A percentile compares a stretch with the other conserved stretches of the same genome.
Evolutionary conservation across 1,139 yeast species (phyloP).

Genomic region (Kodamaea arcana): DNA sequence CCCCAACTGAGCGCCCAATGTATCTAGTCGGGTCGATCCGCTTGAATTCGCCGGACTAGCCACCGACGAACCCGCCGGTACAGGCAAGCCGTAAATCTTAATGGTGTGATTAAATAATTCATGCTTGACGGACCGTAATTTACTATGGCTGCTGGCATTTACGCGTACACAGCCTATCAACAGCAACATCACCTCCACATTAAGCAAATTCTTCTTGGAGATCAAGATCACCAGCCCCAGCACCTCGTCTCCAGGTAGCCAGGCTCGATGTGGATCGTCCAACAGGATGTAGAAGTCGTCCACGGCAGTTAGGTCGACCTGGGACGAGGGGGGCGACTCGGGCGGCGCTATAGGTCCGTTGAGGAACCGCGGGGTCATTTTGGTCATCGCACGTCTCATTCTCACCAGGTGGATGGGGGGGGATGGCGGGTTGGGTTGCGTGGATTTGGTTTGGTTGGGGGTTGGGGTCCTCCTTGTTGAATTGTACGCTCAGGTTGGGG

Average conservation of each 20-base stretch:
- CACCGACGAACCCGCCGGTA: no score
- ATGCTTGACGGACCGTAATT: conserved; percentile 48
- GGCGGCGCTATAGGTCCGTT: conserved; percentile 3
- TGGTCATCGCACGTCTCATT: conserved; percentile 45
- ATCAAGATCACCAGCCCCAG: conserved; percentile 58
- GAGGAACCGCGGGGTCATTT: conserved; percentile 21
- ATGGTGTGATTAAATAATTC: conserved; percentile 62
- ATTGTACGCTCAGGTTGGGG: no score
- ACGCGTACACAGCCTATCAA: conserved; percentile 56
- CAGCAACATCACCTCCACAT: conserved; percentile 51
- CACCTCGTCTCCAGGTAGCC: conserved; percentile 67
- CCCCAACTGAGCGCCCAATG: no score
- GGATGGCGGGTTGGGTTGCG: no score
- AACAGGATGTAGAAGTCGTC: conserved; percentile 66
- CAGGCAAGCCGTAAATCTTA: conserved; percentile 74
- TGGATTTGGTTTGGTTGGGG: no score
- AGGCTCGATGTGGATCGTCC: conserved; percentile 68
- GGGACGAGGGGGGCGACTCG: conserved; percentile 18
- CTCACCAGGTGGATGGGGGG: conserved; percentile 5
- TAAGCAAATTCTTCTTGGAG: conserved; percentile 51
- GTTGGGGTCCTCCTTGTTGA: no score
- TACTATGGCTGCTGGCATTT: conserved; percentile 48
- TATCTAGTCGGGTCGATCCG: no score
- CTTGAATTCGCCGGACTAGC: no score
- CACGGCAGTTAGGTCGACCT: conserved; percentile 42